phyloP scores from a whole-genome alignment of 139 green algal genomes.

The Pleodorina starrii region DNA sequence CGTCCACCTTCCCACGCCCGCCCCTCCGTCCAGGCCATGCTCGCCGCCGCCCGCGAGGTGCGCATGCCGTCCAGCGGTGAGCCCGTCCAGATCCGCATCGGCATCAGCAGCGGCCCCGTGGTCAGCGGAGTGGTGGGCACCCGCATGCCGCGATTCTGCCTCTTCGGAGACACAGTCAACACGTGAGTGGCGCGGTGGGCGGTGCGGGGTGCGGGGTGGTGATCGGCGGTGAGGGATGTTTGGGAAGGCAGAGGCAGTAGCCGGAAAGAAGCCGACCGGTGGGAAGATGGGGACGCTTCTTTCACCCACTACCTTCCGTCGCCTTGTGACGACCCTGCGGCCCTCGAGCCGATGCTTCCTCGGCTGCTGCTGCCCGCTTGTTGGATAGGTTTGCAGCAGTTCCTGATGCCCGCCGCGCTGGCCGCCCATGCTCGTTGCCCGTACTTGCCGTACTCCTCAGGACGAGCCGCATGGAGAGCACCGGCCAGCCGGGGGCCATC shows the following conservation, averaged over 20 bases:
- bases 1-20: too few relatives aligned
- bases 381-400: too few relatives aligned
- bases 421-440: background rate
- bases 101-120: slow-evolving; percentile 35
- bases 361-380: background rate
- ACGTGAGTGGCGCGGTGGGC: slow-evolving; percentile 32
- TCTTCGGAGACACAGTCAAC: slow-evolving; percentile 68
- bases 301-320: too few relatives aligned
- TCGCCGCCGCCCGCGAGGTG: slow-evolving; percentile 13
- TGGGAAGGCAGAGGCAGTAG: too few relatives aligned
- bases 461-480: slow-evolving; percentile 32
- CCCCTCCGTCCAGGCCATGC: slow-evolving; percentile 19
- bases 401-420: too few relatives aligned
- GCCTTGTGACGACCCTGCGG: too few relatives aligned
- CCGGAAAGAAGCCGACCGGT: too few relatives aligned
- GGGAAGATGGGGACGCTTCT: too few relatives aligned
- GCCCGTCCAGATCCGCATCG: slow-evolving; percentile 38
- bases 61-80: slow-evolving; percentile 11
- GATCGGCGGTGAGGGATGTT: background rate
- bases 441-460: background rate
- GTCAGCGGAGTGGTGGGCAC: slow-evolving; percentile 58
- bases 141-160: slow-evolving; percentile 55
- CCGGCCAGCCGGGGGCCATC: background rate
- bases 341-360: background rate
- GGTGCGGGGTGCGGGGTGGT: too few relatives aligned